phyloP scores from a whole-genome alignment of 2,329 filamentous ascomycete species.

The Alternaria longipes region DNA sequence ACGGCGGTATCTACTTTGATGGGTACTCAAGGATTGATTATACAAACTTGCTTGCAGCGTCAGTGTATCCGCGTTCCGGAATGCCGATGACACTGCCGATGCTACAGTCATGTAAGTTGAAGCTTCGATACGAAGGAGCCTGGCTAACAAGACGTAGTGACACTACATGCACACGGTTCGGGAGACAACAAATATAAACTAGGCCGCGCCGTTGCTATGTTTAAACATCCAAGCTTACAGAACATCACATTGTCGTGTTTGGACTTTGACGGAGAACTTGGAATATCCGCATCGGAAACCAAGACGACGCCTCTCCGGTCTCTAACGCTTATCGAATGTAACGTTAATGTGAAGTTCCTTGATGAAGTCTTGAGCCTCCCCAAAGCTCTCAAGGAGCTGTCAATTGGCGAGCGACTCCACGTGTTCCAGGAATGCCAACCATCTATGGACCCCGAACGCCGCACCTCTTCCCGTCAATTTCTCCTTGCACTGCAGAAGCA shows the following conservation, averaged over 20 bases:
- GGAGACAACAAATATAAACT: constrained; percentile 41
- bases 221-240: constrained; percentile 45
- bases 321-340: constrained; percentile 50
- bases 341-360: constrained; percentile 42
- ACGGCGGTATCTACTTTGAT: constrained; percentile 30
- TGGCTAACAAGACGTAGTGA: constrained; percentile 35
- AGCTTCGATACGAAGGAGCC: not conserved
- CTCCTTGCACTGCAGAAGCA: constrained; percentile 42
- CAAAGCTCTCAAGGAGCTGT: constrained; percentile 42
- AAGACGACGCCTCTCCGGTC: constrained; percentile 43
- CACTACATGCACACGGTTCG: constrained; percentile 44
- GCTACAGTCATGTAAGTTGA: constrained; percentile 44
- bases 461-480: constrained; percentile 38
- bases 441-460: constrained; percentile 19
- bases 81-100: constrained; percentile 31
- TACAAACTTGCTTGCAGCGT: constrained; percentile 37
- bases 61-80: constrained; percentile 31
- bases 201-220: constrained; percentile 38
- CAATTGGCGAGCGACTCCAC: constrained; percentile 45
- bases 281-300: constrained; percentile 26
- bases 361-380: constrained; percentile 43
- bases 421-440: constrained; percentile 39
- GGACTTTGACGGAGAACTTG: constrained; percentile 34
- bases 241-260: constrained; percentile 46
- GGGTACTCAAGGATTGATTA: constrained; percentile 45